Conservation (phyloP, 2,329 filamentous ascomycete genomes). For the Trichoderma semiorbis region DNA sequence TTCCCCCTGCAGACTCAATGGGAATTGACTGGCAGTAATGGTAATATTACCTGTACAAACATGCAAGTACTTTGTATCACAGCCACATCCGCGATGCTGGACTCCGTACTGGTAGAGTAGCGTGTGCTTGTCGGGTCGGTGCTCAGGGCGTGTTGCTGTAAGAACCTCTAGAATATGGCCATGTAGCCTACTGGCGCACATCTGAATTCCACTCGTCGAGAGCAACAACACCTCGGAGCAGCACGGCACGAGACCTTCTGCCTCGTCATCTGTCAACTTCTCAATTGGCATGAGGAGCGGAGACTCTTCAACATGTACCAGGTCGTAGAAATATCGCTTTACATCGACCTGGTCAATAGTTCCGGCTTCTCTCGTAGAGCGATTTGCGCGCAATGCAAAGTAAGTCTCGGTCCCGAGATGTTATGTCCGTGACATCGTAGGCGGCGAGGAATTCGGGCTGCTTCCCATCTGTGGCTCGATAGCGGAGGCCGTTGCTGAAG, state of each 20-base stretch:
- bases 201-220: neutral
- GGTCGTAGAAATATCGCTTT: constrained; percentile 67
- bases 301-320: constrained; percentile 54
- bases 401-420: constrained; percentile 70
- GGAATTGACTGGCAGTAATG: neutral
- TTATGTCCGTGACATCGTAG: constrained; percentile 78
- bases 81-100: neutral
- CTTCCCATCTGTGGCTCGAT: constrained; percentile 61
- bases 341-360: constrained; percentile 60
- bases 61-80: neutral
- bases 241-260: constrained; percentile 49
- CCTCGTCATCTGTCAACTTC: constrained; percentile 54
- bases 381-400: constrained; percentile 57
- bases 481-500: constrained; percentile 73
- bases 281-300: constrained; percentile 59
- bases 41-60: neutral
- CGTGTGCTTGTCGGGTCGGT: neutral
- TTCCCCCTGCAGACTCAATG: neutral
- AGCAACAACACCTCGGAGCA: neutral
- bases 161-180: neutral
- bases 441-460: constrained; percentile 70
- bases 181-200: neutral
- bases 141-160: neutral
- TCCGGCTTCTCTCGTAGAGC: constrained; percentile 50
- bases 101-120: neutral